A percentile compares a stretch with the other conserved stretches of the same genome.
Conservation (phyloP, 2,329 filamentous ascomycete genomes). For the Fusarium subglutinans region DNA sequence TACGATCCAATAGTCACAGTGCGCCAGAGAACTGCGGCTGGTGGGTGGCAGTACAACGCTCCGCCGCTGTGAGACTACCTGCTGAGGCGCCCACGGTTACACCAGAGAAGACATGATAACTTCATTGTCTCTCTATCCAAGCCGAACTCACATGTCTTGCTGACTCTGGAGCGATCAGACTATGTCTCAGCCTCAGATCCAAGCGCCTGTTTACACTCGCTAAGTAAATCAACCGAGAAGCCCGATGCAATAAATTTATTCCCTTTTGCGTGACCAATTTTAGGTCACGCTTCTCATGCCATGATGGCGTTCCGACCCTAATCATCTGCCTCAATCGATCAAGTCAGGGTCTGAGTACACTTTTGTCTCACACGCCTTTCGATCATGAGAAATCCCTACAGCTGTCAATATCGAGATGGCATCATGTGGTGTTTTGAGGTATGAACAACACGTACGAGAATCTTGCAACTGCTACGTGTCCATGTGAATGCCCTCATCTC, state of each 20-base stretch:
- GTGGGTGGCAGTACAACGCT: constrained; percentile 23
- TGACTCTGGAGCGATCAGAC: background rate
- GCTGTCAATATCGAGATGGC: constrained; percentile 6
- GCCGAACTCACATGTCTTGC: constrained; percentile 17
- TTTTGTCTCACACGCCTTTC: constrained; percentile 25
- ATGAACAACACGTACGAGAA: constrained; percentile 10
- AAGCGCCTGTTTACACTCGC: background rate
- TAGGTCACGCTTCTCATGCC: constrained; percentile 32
- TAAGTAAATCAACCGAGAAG: background rate
- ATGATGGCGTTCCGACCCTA: constrained; percentile 27
- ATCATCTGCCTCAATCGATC: constrained; percentile 42
- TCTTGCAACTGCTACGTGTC: background rate
- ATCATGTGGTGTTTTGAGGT: constrained; percentile 20
- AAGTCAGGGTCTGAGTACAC: constrained; percentile 34
- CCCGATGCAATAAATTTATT: background rate
- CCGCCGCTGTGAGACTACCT: constrained; percentile 24
- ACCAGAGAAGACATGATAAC: background rate
- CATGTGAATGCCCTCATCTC: constrained; percentile 41
- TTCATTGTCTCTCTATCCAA: constrained; percentile 1
- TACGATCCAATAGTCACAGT: background rate
- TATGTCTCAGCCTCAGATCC: constrained; percentile 9
- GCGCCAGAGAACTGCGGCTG: background rate
- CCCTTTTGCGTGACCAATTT: constrained; percentile 28
- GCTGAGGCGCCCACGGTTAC: constrained; percentile 17
- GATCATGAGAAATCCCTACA: constrained; percentile 7